phyloP scores from a whole-genome alignment of 129 eudicot genomes.

The Smallanthus sonchifolius region DNA sequence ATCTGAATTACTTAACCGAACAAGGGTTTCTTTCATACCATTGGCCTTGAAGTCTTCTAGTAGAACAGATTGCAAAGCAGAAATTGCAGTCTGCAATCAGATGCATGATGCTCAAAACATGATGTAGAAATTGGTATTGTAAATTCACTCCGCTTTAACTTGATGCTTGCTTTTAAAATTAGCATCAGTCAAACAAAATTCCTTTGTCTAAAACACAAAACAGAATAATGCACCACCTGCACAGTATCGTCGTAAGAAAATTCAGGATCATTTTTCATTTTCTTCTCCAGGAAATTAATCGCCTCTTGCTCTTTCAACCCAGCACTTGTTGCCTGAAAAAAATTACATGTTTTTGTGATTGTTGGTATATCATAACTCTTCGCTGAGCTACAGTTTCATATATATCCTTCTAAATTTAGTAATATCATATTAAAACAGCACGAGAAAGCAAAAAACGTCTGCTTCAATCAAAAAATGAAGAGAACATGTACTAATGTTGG shows the following conservation, averaged over 20 bases:
- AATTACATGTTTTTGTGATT: too few relatives aligned
- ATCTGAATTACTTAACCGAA: not conserved
- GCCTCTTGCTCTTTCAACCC: conserved; percentile 96
- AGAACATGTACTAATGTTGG: not conserved
- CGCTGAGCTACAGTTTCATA: too few relatives aligned
- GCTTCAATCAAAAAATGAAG: not conserved
- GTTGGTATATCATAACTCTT: too few relatives aligned
- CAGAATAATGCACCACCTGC: conserved; percentile 51
- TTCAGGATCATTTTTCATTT: conserved; percentile 92
- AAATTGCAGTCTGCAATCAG: conserved; percentile 76
- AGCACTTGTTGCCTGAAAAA: conserved; percentile 87
- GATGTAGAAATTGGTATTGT: not conserved
- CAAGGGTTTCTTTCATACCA: conserved; percentile 41
- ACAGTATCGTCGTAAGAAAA: conserved; percentile 88
- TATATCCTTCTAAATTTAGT: not conserved
- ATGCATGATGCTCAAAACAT: conserved; percentile 2
- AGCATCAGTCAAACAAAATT: not conserved
- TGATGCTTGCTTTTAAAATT: not conserved
- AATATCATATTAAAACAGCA: not conserved
- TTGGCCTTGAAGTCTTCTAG: conserved; percentile 98
- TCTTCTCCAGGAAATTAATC: conserved; percentile 88
- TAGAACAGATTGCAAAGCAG: conserved; percentile 92
- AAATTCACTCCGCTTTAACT: not conserved
- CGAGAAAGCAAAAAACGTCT: not conserved
- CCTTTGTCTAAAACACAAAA: not conserved